phyloP scores from a whole-genome alignment of 2,329 filamentous ascomycete species.

The Epicoccum sorghinum region DNA sequence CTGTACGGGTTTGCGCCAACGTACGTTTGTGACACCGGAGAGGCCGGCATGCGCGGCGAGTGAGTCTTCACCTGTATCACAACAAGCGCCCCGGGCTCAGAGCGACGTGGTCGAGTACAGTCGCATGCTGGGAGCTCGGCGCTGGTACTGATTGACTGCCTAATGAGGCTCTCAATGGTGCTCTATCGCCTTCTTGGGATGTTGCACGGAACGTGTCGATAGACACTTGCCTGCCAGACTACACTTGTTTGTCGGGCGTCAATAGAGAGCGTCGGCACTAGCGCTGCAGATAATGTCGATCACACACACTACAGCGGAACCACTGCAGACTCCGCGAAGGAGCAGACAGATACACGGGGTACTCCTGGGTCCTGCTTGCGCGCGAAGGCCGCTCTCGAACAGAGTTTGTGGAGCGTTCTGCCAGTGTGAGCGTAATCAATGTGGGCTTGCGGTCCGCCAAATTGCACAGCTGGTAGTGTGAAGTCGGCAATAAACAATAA shows the following conservation, averaged over 20 bases:
- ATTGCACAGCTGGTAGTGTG: constrained; percentile 4
- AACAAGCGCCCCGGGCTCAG: background rate
- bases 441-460: background rate
- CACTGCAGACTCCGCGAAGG: constrained; percentile 1
- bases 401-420: background rate
- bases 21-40: constrained; percentile 17
- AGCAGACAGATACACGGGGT: constrained; percentile 4
- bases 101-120: background rate
- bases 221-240: background rate
- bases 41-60: background rate
- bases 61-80: constrained; percentile 3
- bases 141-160: constrained; percentile 2
- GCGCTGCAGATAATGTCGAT: constrained; percentile 15
- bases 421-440: background rate
- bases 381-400: background rate
- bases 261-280: constrained; percentile 3
- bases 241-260: background rate
- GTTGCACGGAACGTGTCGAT: constrained; percentile 17
- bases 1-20: background rate
- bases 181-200: background rate
- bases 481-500: constrained; percentile 7
- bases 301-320: constrained; percentile 6
- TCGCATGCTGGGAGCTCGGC: constrained; percentile 2
- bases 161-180: constrained; percentile 3
- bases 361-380: background rate